Conservation (phyloP, 768 basidiomycete species). For the Tremella yokohamensis region DNA sequence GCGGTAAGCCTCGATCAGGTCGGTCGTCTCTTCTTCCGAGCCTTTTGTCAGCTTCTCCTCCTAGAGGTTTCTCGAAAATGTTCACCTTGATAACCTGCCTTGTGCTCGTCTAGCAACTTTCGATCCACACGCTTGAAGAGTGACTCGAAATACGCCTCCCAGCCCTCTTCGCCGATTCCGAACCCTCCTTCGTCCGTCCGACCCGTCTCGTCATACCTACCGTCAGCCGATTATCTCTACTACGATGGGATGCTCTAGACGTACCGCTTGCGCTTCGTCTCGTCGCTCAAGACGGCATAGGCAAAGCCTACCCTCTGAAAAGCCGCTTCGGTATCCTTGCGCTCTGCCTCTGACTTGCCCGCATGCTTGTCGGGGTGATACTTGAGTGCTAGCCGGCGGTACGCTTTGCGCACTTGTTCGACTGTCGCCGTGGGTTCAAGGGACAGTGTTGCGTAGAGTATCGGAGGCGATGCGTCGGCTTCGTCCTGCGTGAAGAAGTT, state of each 20-base stretch:
- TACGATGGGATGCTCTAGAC: not conserved
- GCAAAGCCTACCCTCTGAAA: slow-evolving; percentile 88
- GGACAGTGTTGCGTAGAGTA: slow-evolving; percentile 69
- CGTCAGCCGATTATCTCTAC: not conserved
- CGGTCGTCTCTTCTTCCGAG: slow-evolving; percentile 76
- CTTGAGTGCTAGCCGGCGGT: slow-evolving; percentile 73
- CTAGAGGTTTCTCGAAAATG: not conserved
- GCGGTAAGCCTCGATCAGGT: slow-evolving; percentile 71
- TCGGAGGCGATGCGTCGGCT: slow-evolving; percentile 12
- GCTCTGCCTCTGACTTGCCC: slow-evolving; percentile 58
- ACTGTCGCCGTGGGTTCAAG: slow-evolving; percentile 58
- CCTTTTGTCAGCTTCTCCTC: slow-evolving; percentile 55
- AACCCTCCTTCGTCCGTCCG: slow-evolving; percentile 72
- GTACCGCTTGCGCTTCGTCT: slow-evolving; percentile 61
- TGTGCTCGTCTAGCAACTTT: slow-evolving; percentile 84
- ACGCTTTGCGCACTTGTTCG: slow-evolving; percentile 76
- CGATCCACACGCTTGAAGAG: slow-evolving; percentile 83
- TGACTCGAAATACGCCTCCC: slow-evolving; percentile 92
- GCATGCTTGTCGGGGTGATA: slow-evolving; percentile 90
- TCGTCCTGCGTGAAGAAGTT: slow-evolving; percentile 41
- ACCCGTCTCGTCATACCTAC: slow-evolving; percentile 74
- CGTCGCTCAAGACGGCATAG: slow-evolving; percentile 81
- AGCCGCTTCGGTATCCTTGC: slow-evolving; percentile 66
- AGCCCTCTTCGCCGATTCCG: slow-evolving; percentile 70
- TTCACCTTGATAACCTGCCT: slow-evolving; percentile 86